Evolutionary conservation across 495 filamentous ascomycete species (phyloP).

Genomic region (Podospora appendiculata): DNA sequence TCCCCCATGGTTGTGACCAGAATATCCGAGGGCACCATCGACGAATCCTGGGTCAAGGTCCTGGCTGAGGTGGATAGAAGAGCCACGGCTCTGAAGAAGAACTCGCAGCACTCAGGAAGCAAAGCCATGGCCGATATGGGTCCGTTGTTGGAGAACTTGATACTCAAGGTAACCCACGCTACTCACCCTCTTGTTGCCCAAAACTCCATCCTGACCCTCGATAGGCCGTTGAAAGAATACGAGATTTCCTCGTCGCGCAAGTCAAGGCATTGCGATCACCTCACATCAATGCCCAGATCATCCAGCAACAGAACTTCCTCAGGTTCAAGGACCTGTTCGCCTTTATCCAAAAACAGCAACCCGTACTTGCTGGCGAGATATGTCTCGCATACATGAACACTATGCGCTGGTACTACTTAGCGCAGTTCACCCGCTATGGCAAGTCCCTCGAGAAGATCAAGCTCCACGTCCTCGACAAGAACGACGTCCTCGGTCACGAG

Average conservation of each 20-base stretch:
- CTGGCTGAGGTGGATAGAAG: slow-evolving; percentile 79
- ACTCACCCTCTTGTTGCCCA: too few species aligned
- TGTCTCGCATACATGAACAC: slow-evolving; percentile 94
- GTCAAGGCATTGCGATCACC: slow-evolving; percentile 89
- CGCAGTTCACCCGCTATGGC: slow-evolving; percentile 84
- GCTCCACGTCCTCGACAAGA: slow-evolving; percentile 71
- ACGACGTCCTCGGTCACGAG: slow-evolving; percentile 77
- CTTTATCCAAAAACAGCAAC: slow-evolving; percentile 74
- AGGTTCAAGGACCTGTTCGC: slow-evolving; percentile 78
- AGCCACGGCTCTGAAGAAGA: slow-evolving; percentile 59
- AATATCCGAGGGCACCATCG: slow-evolving; percentile 81
- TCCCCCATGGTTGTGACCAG: slow-evolving; percentile 72
- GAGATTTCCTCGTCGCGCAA: slow-evolving; percentile 88
- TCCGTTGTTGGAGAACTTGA: slow-evolving; percentile 75
- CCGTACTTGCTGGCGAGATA: slow-evolving; percentile 75
- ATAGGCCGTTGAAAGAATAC: slow-evolving; percentile 83
- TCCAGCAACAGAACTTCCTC: slow-evolving; percentile 85
- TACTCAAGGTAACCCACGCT: slow-evolving; percentile 55
- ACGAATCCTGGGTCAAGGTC: slow-evolving; percentile 81
- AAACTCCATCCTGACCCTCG: too few species aligned
- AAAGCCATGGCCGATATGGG: slow-evolving; percentile 78
- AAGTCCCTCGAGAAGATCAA: slow-evolving; percentile 77
- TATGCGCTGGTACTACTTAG: slow-evolving; percentile 96
- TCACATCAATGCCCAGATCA: slow-evolving; percentile 91
- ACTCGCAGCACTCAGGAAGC: slow-evolving; percentile 50